A percentile compares a stretch with the other conserved stretches of the same genome.
Conservation (phyloP, 768 basidiomycete genomes). For the Termitomyces sp. region DNA sequence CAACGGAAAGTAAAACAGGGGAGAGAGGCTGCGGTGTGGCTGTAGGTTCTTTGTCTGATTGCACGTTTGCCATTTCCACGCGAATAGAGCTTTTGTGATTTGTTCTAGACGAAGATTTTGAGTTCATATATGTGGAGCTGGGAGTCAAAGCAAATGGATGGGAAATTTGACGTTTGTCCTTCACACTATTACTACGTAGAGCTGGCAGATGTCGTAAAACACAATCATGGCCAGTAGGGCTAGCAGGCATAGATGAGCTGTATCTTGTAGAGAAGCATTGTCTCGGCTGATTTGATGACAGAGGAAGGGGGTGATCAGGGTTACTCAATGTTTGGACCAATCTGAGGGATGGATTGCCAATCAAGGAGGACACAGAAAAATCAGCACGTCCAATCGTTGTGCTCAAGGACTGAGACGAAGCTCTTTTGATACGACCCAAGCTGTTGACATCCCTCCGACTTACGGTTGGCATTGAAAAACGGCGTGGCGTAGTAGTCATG, state of each 20-base stretch:
- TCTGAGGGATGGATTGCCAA: slow-evolving; percentile 17
- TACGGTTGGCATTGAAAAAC: slow-evolving; percentile 25
- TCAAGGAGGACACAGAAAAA: slow-evolving; percentile 6
- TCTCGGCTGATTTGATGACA: slow-evolving; percentile 9
- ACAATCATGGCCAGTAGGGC: not conserved
- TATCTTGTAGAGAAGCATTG: not conserved
- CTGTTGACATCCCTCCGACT: slow-evolving; percentile 13
- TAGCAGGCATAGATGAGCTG: not conserved
- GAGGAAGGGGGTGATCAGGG: slow-evolving; percentile 14
- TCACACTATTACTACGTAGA: not conserved
- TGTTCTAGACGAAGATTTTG: not conserved
- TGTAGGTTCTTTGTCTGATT: not conserved
- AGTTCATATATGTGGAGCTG: not conserved
- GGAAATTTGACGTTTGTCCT: slow-evolving; percentile 18
- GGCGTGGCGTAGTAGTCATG: slow-evolving; percentile 11
- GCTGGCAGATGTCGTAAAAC: not conserved
- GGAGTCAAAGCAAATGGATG: slow-evolving; percentile 22
- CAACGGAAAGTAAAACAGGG: slow-evolving; percentile 3
- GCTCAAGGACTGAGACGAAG: slow-evolving; percentile 17
- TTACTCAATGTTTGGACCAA: slow-evolving; percentile 14
- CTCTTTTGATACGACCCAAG: slow-evolving; percentile 11
- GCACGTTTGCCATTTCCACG: not conserved
- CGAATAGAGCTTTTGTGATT: not conserved
- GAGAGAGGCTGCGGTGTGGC: slow-evolving; percentile 1
- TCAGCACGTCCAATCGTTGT: slow-evolving; percentile 15